Evolutionary conservation across 2,329 filamentous ascomycete species (phyloP), one percentile per base, ranked within the genome.

Genomic region (Westerdykella ornata): DNA sequence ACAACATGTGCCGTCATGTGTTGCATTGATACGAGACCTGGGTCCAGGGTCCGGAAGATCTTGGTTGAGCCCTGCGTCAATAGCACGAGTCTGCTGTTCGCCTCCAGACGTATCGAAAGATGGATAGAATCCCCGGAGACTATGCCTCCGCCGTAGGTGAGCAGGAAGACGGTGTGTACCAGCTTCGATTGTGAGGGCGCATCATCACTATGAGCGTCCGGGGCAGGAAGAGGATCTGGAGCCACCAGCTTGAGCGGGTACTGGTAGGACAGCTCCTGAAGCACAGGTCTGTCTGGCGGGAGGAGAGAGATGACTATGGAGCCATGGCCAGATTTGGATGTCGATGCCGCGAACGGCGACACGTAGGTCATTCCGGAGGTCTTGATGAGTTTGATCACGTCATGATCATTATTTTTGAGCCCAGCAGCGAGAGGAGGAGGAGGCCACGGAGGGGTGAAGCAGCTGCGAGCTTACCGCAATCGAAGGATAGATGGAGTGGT

Each of bases 241-340:
- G 88, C 84, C 47, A 98, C 86, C 43, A 98, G 77, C 66, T 98
- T 98, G 35, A 98, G 75, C 1, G 92, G 92, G 59, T 97, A 98
- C 63, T 94, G 88, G 63, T 94, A 97, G 28, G 82, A 82, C 51
- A 95, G 78, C 22, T 75, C 78, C 46, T 82, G 79, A 20, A 95
- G 75, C 35, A 81, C 80, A 12, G 86, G 86, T 36, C 77, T 77
- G 18, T 77, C 75, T 22, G 82, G 81, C 28, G 89, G 86, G 8
- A 89, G 74, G 5, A 85, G 70, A 15, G 78, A 78, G 43, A 88
- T 80, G 39, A 88, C 74, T 52, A 96, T 84, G 49, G 74, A 76
- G 46, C 92, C 92, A 59, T 86, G 75, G 43, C 92, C 92, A 16
- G 89, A 79, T 39, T 75, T 73, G 17, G 85, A 85, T 30, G 82